Percentiles rank a stretch among this genome's conserved stretches.
Evolutionary conservation across 2,329 filamentous ascomycete genomes (phyloP).

Genomic region (Fusarium metavorans): DNA sequence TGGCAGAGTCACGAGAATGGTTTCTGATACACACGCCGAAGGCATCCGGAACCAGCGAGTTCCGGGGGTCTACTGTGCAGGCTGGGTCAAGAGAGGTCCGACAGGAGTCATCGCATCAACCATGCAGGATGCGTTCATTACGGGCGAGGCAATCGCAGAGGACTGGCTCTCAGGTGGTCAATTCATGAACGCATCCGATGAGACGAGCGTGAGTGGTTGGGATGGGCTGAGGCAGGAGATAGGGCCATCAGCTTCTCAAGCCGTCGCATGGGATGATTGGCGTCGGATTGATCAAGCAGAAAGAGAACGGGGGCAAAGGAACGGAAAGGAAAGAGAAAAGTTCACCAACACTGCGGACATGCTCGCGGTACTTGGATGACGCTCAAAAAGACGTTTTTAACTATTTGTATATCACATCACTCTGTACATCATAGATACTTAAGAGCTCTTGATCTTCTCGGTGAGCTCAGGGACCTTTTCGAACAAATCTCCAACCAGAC

Average conservation of each 20-base stretch:
- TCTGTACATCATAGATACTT: slow-evolving; percentile 39
- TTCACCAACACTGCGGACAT: slow-evolving; percentile 70
- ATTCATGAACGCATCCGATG: slow-evolving; percentile 51
- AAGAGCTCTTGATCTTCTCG: slow-evolving; percentile 83
- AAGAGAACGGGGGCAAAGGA: slow-evolving; percentile 70
- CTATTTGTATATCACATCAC: slow-evolving; percentile 44
- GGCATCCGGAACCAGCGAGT: slow-evolving; percentile 55
- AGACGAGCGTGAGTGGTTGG: slow-evolving; percentile 70
- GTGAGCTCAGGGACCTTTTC: slow-evolving; percentile 96
- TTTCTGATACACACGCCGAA: slow-evolving; percentile 41
- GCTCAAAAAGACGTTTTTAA: slow-evolving; percentile 34
- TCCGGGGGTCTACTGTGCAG: slow-evolving; percentile 89
- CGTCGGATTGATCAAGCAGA: slow-evolving; percentile 83
- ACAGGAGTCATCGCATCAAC: slow-evolving; percentile 97
- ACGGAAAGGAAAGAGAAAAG: slow-evolving; percentile 84
- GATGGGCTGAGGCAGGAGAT: slow-evolving; percentile 76
- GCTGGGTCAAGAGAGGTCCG: slow-evolving; percentile 95
- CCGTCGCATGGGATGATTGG: slow-evolving; percentile 90
- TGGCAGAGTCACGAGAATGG: slow-evolving; percentile 73
- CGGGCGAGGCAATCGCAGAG: slow-evolving; percentile 83
- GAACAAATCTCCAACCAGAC: slow-evolving; percentile 94
- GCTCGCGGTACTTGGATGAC: slow-evolving; percentile 62
- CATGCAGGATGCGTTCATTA: slow-evolving; percentile 93
- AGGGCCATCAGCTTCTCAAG: slow-evolving; percentile 63
- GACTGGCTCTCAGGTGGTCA: slow-evolving; percentile 72